A percentile compares a stretch with the other conserved stretches of the same genome.
These are phyloP conservation scores for Laguncularia racemosa DNA, from an alignment of 345 rosid species.

Conservation along the genomic window DNA sequence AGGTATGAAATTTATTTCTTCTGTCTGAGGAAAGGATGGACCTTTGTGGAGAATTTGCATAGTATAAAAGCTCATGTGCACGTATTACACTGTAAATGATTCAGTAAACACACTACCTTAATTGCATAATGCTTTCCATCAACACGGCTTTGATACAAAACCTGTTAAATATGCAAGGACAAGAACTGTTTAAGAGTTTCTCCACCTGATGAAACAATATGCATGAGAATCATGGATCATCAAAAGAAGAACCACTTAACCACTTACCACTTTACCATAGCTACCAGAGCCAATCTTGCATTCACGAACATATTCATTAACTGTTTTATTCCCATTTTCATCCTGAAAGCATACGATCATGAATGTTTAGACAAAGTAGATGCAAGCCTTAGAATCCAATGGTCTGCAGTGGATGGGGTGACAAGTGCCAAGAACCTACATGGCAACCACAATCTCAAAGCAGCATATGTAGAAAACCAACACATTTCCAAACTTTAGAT, in stretches of 20 bases:
- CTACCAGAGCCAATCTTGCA: constrained; percentile 91
- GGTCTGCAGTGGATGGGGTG: no score
- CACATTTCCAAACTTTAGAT: no score
- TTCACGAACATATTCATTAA: constrained; percentile 83
- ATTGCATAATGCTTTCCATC: constrained; percentile 88
- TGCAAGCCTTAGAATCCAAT: no score
- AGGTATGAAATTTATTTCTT: background rate
- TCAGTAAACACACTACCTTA: constrained; percentile 44
- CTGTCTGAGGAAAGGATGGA: background rate
- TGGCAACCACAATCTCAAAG: no score
- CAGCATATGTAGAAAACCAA: no score
- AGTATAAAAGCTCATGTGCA: background rate
- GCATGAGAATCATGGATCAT: constrained; percentile 1
- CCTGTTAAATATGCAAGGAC: constrained; percentile 35
- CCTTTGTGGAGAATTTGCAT: background rate
- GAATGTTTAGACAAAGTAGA: no score
- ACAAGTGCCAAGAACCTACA: no score
- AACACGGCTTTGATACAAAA: constrained; percentile 63
- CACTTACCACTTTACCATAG: constrained; percentile 97
- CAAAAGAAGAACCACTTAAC: constrained; percentile 11
- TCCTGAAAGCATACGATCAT: constrained; percentile 37
- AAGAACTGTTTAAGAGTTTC: constrained; percentile 10
- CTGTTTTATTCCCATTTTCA: constrained; percentile 80
- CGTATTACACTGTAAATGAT: background rate
- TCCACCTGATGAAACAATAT: constrained; percentile 7